Conservation (phyloP, 2,329 filamentous ascomycete genomes). For the Fusarium euwallaceae region DNA sequence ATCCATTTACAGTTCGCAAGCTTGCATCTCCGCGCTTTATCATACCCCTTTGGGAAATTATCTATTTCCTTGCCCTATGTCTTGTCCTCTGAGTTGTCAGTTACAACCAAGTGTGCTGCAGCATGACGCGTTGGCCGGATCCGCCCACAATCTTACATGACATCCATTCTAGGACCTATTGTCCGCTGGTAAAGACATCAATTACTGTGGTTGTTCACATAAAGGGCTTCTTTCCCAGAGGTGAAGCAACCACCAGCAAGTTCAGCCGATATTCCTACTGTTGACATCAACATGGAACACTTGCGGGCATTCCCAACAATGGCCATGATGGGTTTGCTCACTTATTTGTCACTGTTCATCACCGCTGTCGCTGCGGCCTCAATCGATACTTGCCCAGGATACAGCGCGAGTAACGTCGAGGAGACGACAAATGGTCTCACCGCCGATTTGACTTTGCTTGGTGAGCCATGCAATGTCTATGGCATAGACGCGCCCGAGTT, state of each 20-base stretch:
- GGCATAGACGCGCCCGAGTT: neutral
- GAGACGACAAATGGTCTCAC: neutral
- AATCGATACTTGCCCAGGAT: constrained; percentile 2
- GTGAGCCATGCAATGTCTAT: constrained; percentile 3
- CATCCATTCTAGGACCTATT: neutral
- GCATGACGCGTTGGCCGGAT: neutral
- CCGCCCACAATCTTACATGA: neutral
- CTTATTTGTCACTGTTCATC: neutral
- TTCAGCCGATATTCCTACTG: neutral
- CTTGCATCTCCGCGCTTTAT: neutral
- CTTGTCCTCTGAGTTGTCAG: neutral
- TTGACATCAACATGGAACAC: neutral
- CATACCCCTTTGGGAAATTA: neutral
- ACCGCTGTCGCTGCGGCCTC: neutral
- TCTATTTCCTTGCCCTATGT: neutral
- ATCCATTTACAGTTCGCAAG: neutral
- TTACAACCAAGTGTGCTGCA: neutral
- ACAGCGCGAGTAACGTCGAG: neutral
- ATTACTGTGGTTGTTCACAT: neutral
- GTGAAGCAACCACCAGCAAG: neutral
- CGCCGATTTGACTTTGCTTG: neutral
- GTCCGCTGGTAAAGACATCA: neutral
- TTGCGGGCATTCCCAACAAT: neutral
- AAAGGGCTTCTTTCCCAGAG: neutral
- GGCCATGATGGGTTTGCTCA: neutral